A percentile compares a stretch with the other conserved stretches of the same genome.
Evolutionary conservation across 768 basidiomycete genomes (phyloP).

Genomic region (Mycena vitilis): DNA sequence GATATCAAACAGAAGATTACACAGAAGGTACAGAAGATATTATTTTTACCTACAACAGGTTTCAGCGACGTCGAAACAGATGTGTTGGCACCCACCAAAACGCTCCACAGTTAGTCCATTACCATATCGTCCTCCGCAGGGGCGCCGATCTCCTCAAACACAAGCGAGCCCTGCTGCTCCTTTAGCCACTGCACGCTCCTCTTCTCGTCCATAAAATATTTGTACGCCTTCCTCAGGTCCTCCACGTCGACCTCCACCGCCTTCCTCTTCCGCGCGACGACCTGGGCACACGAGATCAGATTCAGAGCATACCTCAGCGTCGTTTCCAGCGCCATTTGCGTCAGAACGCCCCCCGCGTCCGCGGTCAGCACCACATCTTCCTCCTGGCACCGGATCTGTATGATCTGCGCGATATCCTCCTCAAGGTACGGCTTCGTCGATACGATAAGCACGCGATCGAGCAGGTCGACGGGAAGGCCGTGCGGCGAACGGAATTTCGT

Average conservation of each 20-base stretch:
- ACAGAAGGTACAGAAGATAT: slow-evolving; percentile 24
- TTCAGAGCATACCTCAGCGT: slow-evolving; percentile 95
- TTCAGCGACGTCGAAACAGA: slow-evolving; percentile 13
- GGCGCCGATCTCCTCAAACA: slow-evolving; percentile 76
- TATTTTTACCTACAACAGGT: slow-evolving; percentile 16
- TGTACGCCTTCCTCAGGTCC: slow-evolving; percentile 87
- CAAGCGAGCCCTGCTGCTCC: slow-evolving; percentile 80
- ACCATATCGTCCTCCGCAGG: slow-evolving; percentile 48
- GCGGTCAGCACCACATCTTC: slow-evolving; percentile 89
- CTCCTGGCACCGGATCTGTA: slow-evolving; percentile 95
- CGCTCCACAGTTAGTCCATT: slow-evolving; percentile 40
- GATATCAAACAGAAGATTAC: slow-evolving; percentile 25
- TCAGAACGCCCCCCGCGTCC: slow-evolving; percentile 82
- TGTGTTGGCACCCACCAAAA: slow-evolving; percentile 8
- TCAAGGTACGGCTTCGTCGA: slow-evolving; percentile 88
- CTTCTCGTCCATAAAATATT: slow-evolving; percentile 94
- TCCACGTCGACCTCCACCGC: slow-evolving; percentile 83
- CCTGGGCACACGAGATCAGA: slow-evolving; percentile 91
- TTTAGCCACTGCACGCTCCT: slow-evolving; percentile 92
- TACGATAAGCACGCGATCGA: slow-evolving; percentile 96
- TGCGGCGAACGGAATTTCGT: slow-evolving; percentile 96
- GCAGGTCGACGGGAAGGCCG: slow-evolving; percentile 92
- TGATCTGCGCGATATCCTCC: slow-evolving; percentile 91
- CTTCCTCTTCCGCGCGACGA: slow-evolving; percentile 88
- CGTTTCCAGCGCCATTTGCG: slow-evolving; percentile 89